Conservation (phyloP, 495 filamentous ascomycete species). For the Aspergillus carlsbadensis region DNA sequence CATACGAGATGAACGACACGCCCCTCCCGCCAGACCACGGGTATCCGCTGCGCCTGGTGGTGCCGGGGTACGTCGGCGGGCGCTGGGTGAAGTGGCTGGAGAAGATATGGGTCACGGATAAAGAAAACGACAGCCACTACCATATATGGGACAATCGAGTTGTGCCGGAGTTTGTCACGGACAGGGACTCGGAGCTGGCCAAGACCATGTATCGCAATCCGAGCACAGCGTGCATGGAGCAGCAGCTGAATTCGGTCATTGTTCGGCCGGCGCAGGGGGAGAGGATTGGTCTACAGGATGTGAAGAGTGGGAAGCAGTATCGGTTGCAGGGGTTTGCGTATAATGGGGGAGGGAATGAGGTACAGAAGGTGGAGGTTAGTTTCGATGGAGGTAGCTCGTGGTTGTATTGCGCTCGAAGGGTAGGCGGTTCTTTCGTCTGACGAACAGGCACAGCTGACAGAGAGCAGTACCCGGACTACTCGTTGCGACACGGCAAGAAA, state of each 20-base stretch:
- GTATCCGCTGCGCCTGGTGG: conserved; percentile 54
- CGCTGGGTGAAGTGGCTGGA: conserved; percentile 60
- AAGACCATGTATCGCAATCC: conserved; percentile 16
- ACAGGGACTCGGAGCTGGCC: conserved; percentile 27
- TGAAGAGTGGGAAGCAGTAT: conserved; percentile 20
- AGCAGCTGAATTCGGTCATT: conserved; percentile 22
- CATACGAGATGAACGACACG: conserved; percentile 56
- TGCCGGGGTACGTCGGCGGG: conserved; percentile 57
- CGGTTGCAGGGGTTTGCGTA: conserved; percentile 57
- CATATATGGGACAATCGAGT: conserved; percentile 36
- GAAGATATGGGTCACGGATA: conserved; percentile 51
- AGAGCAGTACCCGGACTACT: conserved; percentile 15
- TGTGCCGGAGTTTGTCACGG: conserved; percentile 25
- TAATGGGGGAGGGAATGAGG: conserved; percentile 55
- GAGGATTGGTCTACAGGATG: conserved; percentile 19
- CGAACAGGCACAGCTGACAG: neutral
- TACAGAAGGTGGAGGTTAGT: conserved; percentile 55
- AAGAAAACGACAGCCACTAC: conserved; percentile 44
- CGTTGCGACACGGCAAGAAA: conserved; percentile 21
- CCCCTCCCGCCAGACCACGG: conserved; percentile 58
- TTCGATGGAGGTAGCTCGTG: conserved; percentile 54
- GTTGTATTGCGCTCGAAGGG: conserved; percentile 25
- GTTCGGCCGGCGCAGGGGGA: conserved; percentile 27
- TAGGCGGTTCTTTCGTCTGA: neutral
- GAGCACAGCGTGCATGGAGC: conserved; percentile 20